Conservation (phyloP, 768 basidiomycete genomes). For the Mycena metata region DNA sequence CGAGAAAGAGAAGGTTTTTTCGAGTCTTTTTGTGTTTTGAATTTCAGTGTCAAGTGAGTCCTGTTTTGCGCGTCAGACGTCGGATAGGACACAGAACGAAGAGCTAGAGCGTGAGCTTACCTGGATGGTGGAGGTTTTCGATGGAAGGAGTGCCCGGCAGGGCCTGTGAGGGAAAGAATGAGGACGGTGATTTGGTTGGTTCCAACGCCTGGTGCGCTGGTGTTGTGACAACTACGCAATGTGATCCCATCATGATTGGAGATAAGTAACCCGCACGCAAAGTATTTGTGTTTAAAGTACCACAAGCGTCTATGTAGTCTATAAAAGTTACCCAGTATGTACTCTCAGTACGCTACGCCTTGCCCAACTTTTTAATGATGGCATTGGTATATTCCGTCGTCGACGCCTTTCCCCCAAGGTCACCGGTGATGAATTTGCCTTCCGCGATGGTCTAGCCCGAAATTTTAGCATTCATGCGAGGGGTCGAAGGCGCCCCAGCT, state of each 20-base stretch:
- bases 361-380: conserved; percentile 80
- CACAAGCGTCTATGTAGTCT: conserved; percentile 39
- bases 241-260: too few species aligned
- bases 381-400: conserved; percentile 92
- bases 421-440: conserved; percentile 94
- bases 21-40: conserved; percentile 60
- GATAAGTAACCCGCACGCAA: too few species aligned
- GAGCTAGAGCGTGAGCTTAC: conserved; percentile 46
- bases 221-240: too few species aligned
- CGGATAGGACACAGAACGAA: neutral
- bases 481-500: conserved; percentile 47
- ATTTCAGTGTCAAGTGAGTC: conserved; percentile 51
- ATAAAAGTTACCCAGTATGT: conserved; percentile 37
- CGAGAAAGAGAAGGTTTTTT: conserved; percentile 62
- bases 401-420: conserved; percentile 92
- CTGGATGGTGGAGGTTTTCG: conserved; percentile 58
- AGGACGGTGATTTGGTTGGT: conserved; percentile 22
- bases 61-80: conserved; percentile 35
- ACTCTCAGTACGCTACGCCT: conserved; percentile 32
- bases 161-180: conserved; percentile 76
- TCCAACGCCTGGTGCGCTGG: too few species aligned
- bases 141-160: conserved; percentile 88
- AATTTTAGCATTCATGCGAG: conserved; percentile 29
- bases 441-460: conserved; percentile 90
- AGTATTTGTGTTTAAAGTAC: conserved; percentile 27